Conservation (phyloP, 257 asterid species). For the Solanum raphanifolium region DNA sequence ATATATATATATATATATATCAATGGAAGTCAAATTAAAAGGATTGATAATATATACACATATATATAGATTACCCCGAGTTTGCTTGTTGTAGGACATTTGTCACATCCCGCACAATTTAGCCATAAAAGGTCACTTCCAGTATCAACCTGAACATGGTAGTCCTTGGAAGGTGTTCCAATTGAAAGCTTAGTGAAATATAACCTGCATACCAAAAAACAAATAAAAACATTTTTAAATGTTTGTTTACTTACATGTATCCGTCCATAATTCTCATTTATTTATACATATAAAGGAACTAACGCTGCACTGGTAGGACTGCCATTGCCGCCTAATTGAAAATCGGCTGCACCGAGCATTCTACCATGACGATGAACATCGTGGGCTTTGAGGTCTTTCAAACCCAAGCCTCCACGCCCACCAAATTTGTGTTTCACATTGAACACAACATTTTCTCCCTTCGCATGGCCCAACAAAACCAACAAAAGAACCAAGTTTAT, state of each 20-base stretch:
- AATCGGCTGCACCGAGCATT: conserved; percentile 33
- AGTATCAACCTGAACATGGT: conserved; percentile 58
- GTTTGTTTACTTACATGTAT: neutral
- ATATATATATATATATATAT: neutral
- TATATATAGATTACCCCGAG: conserved; percentile 16
- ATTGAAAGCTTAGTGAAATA: conserved; percentile 47
- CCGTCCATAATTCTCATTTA: neutral
- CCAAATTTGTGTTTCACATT: conserved; percentile 51
- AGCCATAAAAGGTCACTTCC: conserved; percentile 65
- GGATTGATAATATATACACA: neutral
- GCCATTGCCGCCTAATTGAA: conserved; percentile 44
- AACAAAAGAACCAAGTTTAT: neutral
- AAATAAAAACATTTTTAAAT: too few relatives aligned
- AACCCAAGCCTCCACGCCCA: conserved; percentile 22
- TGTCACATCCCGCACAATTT: conserved; percentile 35
- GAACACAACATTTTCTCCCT: conserved; percentile 40
- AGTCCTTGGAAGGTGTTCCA: conserved; percentile 51
- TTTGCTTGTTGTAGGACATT: conserved; percentile 41
- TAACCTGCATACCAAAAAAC: conserved; percentile 17
- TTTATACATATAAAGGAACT: neutral
- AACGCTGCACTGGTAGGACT: conserved; percentile 44
- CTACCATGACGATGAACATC: conserved; percentile 56
- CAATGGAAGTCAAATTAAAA: neutral
- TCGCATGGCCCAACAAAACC: neutral
- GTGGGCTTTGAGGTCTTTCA: conserved; percentile 35